Evolutionary conservation across 2,329 filamentous ascomycete species (phyloP), one percentile per base, ranked within the genome.

Genomic region (Xylaria sp.): DNA sequence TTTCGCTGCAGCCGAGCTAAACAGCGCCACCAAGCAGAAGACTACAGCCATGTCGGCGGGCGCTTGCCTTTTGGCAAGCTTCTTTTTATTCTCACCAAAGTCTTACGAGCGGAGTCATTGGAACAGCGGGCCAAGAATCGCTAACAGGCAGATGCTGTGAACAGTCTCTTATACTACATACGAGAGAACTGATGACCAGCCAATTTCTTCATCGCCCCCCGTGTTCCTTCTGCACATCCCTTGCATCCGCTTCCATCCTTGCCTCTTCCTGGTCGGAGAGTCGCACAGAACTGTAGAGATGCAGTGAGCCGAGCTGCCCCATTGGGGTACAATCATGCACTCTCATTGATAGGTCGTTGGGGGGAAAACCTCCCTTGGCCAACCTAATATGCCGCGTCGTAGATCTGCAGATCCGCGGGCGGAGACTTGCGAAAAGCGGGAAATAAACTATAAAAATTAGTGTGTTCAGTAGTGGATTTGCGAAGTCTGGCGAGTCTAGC

Each of bases 31-130:
- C 17, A 68, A 25, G 44, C 53, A 62, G 10, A 60, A 48, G 23
- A 68, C 37, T 44, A 55, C 15, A 43, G 48, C 29, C 67, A 71
- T 71, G 44, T n/a, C n/a, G n/a, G n/a, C n/a, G n/a, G n/a, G n/a
- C n/a, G n/a, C n/a, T n/a, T n/a, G n/a, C n/a, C n/a, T n/a, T n/a
- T n/a, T n/a, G n/a, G n/a, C n/a, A n/a, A n/a, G n/a, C 23, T 21
- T 46, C 6, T 40, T 31, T 10, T 46, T 43, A 15, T n/a, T 43
- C 10, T 55, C 17, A n/a, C n/a, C n/a, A 13, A 17, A 33, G 2
- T 9, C 9, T 25, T n/a, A 11, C 44, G 17, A 9, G 29, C 7
- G 7, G 4, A 38, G 23, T 11, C 46, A 59, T 31, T n/a, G 33
- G 17, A 13, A 33, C 41, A 21, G 31, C 15, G 25, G 40, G 19